These are phyloP conservation scores for Rasamsonia emersonii DNA, from an alignment of 2,329 filamentous ascomycete genomes.

Conservation along the genomic window DNA sequence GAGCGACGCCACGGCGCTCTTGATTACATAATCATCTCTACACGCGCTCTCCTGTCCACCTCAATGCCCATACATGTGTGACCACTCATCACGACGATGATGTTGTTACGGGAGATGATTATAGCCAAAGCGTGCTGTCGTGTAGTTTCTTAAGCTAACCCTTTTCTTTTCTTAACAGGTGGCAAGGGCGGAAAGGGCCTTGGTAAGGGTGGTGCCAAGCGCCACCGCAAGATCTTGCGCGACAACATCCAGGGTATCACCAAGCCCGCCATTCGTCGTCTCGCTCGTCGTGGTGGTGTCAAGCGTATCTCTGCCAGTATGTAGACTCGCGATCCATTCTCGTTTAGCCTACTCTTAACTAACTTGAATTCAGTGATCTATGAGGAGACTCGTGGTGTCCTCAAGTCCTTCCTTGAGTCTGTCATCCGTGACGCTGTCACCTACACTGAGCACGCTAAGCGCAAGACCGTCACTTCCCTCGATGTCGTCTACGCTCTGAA, in stretches of 20 bases:
- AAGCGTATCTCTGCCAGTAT: constrained; percentile 99
- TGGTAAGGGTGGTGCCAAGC: constrained; percentile 97
- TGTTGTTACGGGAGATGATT: too few relatives aligned
- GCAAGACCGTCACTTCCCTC: constrained; percentile 49
- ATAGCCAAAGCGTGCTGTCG: too few relatives aligned
- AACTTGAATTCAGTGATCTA: too few relatives aligned
- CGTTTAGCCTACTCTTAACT: too few relatives aligned
- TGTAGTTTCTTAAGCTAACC: too few relatives aligned
- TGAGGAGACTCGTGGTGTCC: constrained; percentile 72
- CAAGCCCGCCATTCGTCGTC: constrained; percentile 97
- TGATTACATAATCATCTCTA: too few relatives aligned
- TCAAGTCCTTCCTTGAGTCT: constrained; percentile 75
- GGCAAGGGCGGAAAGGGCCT: constrained; percentile 97
- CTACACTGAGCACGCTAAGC: constrained; percentile 77
- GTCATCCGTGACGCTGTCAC: constrained; percentile 74
- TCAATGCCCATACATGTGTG: too few relatives aligned
- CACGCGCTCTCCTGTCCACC: too few relatives aligned
- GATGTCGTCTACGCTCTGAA: constrained; percentile 58
- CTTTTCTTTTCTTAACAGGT: constrained; percentile 53
- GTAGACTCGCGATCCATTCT: too few relatives aligned
- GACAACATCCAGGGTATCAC: constrained; percentile 99
- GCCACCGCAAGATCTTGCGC: constrained; percentile 97
- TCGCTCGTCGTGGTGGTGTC: constrained; percentile 98
- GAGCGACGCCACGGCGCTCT: too few relatives aligned
- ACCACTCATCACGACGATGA: too few relatives aligned